Percentiles rank a stretch among this genome's conserved stretches.
Evolutionary conservation across 306 rosid genomes (phyloP).

Genomic region (Ziziphus jujuba): DNA sequence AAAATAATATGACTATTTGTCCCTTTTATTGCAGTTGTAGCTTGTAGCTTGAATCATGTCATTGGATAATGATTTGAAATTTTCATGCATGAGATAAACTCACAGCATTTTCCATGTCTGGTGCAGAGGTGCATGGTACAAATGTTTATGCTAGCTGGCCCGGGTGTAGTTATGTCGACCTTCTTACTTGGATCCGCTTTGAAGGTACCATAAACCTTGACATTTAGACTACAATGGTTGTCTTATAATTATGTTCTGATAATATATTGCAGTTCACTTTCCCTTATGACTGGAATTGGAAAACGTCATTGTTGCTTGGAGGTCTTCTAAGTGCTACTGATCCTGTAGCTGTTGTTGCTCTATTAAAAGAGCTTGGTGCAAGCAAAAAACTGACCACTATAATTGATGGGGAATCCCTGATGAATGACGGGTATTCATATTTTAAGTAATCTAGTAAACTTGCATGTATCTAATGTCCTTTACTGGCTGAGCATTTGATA

Average conservation of each 20-base stretch:
- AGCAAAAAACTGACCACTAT: slow-evolving; percentile 92
- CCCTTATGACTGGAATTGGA: slow-evolving; percentile 93
- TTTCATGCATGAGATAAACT: slow-evolving; percentile 1
- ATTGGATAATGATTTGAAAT: slow-evolving; percentile 8
- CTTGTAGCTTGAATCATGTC: slow-evolving; percentile 19
- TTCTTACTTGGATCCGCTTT: slow-evolving; percentile 78
- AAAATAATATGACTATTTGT: too few relatives aligned
- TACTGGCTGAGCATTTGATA: not conserved
- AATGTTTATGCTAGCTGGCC: slow-evolving; percentile 87
- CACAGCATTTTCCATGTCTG: slow-evolving; percentile 18
- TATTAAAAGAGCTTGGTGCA: slow-evolving; percentile 92
- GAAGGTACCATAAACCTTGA: slow-evolving; percentile 56
- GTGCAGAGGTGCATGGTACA: slow-evolving; percentile 86
- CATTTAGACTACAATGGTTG: slow-evolving; percentile 14
- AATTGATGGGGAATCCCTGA: slow-evolving; percentile 97
- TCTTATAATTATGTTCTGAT: slow-evolving; percentile 15
- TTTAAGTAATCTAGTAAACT: slow-evolving; percentile 2
- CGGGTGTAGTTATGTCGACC: slow-evolving; percentile 79
- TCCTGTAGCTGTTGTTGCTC: slow-evolving; percentile 98
- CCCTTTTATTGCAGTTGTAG: not conserved
- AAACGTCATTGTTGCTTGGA: slow-evolving; percentile 91
- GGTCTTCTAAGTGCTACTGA: slow-evolving; percentile 97
- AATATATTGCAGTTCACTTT: slow-evolving; percentile 64
- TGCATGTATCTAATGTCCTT: not conserved
- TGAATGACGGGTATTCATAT: slow-evolving; percentile 88